These are phyloP conservation scores for Prunus armeniaca DNA, from an alignment of 306 rosid genomes.

Conservation along the genomic window DNA sequence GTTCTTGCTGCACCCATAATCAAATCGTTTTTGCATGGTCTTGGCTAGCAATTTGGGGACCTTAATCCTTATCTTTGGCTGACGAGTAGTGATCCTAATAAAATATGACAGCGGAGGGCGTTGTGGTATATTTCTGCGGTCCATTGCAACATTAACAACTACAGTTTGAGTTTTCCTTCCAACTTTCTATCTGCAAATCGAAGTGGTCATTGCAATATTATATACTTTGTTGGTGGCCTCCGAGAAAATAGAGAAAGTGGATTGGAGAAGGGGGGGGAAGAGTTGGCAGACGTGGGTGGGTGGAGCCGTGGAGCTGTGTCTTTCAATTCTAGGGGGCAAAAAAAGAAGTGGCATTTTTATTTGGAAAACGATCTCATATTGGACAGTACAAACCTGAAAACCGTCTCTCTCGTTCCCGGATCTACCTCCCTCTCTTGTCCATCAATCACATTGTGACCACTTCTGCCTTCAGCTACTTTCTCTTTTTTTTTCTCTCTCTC, in stretches of 20 bases:
- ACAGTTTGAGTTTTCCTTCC: not conserved
- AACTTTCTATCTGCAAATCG: not conserved
- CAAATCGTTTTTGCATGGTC: constrained; percentile 30
- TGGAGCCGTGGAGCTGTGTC: no score
- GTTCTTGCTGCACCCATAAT: not conserved
- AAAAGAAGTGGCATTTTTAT: no score
- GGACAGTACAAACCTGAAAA: no score
- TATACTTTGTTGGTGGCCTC: not conserved
- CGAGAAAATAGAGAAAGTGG: constrained; percentile 1
- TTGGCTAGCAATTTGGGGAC: constrained; percentile 32
- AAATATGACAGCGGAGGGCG: constrained; percentile 12
- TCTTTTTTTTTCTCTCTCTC: no score
- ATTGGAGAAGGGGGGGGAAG: not conserved
- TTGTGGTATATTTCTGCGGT: not conserved
- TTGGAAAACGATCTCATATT: no score
- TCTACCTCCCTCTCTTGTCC: no score
- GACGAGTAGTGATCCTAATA: constrained; percentile 18
- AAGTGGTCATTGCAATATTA: not conserved
- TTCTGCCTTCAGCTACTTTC: no score
- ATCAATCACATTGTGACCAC: no score
- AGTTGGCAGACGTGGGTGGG: not conserved
- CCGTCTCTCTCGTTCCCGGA: no score
- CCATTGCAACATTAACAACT: not conserved
- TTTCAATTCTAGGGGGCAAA: no score
- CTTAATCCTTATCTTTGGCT: constrained; percentile 29